Percentiles rank a stretch among this genome's conserved stretches.
phyloP scores from a whole-genome alignment of 768 basidiomycete species.

The Amanita subjunquillea region DNA sequence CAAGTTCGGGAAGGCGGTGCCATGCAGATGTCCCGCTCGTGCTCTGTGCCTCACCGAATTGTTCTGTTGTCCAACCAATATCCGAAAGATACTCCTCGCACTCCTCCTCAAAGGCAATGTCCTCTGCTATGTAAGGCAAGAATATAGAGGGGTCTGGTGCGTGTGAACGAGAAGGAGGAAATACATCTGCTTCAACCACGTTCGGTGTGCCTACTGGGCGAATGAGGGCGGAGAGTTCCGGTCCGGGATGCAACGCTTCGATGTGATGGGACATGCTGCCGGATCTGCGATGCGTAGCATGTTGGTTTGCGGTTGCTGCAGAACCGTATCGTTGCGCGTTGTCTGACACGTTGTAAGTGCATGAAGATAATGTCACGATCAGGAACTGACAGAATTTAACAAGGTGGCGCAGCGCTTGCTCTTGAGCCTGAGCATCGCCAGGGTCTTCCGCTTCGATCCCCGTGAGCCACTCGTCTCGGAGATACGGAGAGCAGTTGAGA shows the following conservation, averaged over 20 bases:
- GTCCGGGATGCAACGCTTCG: slow-evolving; percentile 66
- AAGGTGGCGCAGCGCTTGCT: slow-evolving; percentile 86
- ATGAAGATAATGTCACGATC: slow-evolving; percentile 5
- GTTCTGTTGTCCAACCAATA: slow-evolving; percentile 62
- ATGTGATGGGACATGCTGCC: slow-evolving; percentile 78
- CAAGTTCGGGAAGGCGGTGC: slow-evolving; percentile 72
- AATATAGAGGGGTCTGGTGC: slow-evolving; percentile 77
- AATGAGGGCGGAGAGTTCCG: slow-evolving; percentile 66
- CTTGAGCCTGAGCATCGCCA: slow-evolving; percentile 89
- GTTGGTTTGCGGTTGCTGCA: slow-evolving; percentile 38
- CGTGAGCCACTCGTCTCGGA: slow-evolving; percentile 96
- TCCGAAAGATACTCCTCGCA: slow-evolving; percentile 96
- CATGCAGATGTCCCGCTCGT: slow-evolving; percentile 49
- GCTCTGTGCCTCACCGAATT: slow-evolving; percentile 28
- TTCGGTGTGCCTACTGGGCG: slow-evolving; percentile 70
- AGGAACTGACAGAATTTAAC: slow-evolving; percentile 80
- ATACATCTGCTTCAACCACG: slow-evolving; percentile 79
- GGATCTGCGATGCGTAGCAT: slow-evolving; percentile 60
- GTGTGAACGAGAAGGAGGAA: slow-evolving; percentile 87
- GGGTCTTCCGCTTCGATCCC: slow-evolving; percentile 88
- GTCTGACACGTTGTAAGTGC: slow-evolving; percentile 34
- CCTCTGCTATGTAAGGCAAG: slow-evolving; percentile 86
- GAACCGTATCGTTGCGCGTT: slow-evolving; percentile 86
- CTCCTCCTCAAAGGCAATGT: slow-evolving; percentile 91
- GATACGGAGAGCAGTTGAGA: slow-evolving; percentile 91